These are phyloP conservation scores for Sclerotinia glacialis DNA, from an alignment of 2,329 filamentous ascomycete species.

Conservation along the genomic window DNA sequence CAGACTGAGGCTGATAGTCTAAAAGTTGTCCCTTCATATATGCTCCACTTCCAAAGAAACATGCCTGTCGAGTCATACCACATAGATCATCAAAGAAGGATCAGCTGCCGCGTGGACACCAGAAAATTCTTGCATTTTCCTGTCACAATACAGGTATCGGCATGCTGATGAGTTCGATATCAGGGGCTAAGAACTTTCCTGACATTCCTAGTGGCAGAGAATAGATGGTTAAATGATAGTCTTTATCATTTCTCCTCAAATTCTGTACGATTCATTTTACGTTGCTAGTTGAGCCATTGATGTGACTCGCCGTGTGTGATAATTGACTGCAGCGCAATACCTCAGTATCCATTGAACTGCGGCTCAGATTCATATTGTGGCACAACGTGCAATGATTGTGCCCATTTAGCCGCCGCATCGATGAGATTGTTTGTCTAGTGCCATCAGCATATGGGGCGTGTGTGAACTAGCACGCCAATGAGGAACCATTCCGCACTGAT, in stretches of 20 bases:
- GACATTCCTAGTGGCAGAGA: not conserved
- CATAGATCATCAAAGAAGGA: not conserved
- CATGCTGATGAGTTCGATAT: not conserved
- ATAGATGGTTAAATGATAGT: not conserved
- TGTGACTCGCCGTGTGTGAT: too few relatives aligned
- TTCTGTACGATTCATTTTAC: not conserved
- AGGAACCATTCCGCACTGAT: not conserved
- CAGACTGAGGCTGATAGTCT: not conserved
- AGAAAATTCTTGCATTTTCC: not conserved
- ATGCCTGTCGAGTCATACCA: not conserved
- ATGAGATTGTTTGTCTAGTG: not conserved
- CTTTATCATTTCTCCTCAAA: not conserved
- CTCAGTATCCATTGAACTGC: not conserved
- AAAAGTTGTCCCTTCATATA: not conserved
- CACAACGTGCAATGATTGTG: too few relatives aligned
- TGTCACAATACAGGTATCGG: not conserved
- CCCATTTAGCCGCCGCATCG: not conserved
- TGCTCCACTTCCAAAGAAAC: not conserved
- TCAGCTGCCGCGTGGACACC: conserved; percentile 3
- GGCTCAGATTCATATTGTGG: not conserved
- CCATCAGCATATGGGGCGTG: not conserved
- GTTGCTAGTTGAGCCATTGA: not conserved
- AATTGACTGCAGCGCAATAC: not conserved
- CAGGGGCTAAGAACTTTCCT: not conserved
- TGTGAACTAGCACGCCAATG: not conserved